phyloP scores from a whole-genome alignment of 2,329 filamentous ascomycete species.

The Aspergillus jensenii region DNA sequence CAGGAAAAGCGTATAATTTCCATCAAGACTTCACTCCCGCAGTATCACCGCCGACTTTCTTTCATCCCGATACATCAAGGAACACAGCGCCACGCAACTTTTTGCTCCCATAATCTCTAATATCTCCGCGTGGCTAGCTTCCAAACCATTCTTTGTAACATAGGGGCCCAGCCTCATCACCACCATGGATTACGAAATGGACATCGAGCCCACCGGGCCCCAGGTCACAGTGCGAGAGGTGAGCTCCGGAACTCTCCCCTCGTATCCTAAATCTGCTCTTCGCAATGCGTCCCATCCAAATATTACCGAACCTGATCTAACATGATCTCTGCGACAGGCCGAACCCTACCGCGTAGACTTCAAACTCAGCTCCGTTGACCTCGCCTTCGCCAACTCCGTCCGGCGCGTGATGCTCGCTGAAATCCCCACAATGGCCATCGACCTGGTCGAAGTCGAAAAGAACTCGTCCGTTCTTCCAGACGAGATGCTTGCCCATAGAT shows the following conservation, averaged over 20 bases:
- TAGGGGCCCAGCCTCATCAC: slow-evolving; percentile 19
- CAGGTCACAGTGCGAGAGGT: slow-evolving; percentile 51
- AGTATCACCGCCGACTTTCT: slow-evolving; percentile 7
- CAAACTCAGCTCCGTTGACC: slow-evolving; percentile 82
- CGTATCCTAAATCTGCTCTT: background rate
- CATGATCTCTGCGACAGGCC: slow-evolving; percentile 48
- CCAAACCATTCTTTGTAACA: background rate
- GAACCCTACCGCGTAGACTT: slow-evolving; percentile 83
- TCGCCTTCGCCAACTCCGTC: slow-evolving; percentile 88
- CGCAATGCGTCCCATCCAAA: background rate
- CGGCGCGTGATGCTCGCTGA: slow-evolving; percentile 90
- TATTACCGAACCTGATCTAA: background rate
- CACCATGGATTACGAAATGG: slow-evolving; percentile 48
- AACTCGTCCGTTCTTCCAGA: slow-evolving; percentile 97
- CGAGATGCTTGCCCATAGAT: slow-evolving; percentile 89
- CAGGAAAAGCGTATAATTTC: slow-evolving; percentile 22
- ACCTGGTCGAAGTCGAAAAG: slow-evolving; percentile 85
- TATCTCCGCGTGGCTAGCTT: background rate
- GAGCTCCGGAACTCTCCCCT: slow-evolving; percentile 4
- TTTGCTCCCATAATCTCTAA: background rate
- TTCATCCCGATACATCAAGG: background rate
- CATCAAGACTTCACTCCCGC: slow-evolving; percentile 4
- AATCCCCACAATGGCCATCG: slow-evolving; percentile 91
- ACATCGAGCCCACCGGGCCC: slow-evolving; percentile 48
- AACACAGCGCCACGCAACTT: background rate